Base-by-base conservation (phyloP, 2,329 filamentous ascomycete genomes). In the Colletotrichum eleusines region DNA sequence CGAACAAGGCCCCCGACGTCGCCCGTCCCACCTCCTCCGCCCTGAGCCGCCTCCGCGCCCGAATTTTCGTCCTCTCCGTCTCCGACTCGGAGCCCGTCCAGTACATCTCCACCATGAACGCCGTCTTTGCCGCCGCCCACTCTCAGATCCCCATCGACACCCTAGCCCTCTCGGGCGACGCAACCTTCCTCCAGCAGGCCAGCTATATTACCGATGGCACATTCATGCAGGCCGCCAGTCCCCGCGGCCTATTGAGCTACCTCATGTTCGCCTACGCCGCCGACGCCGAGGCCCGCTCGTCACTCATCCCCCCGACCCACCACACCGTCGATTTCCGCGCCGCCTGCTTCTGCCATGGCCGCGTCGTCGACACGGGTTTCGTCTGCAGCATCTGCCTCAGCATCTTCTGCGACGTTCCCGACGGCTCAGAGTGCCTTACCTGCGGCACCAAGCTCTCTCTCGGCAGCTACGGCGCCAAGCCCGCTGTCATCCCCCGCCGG, bases 21-120 rank as follows among this genome's bases (percentile, higher is more conserved):
- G 76, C 79, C 58, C 78, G 81, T 71, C 75, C 80, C 26, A 77
- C 75, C 40, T 50, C 79, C 77, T 69, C 78, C 71, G 75, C 80
- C 74, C 74, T 83, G 72, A 77, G 83, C 2, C 85, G 88, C 23
- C 84, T 96, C 26, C 91, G 93, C 74, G 92, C 91, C 18, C 92
- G 96, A 71, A 97, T 99, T 76, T 87, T 99, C 65, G 91, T 98
- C 73, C 80, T 99, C 64, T 97, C 93, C 58, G 94, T 98, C 5
- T 97, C 94, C 57, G 94, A 94, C 77, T 87, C 88, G 51, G 93
- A 95, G 76, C 89, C 97, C 0, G 90, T 94, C 6, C 92, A 98
- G 81, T 99, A 99, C 83, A 99, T 99, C 66, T 92, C 95, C 0
- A 96, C 97, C 75, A 99, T 99, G 96, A 99, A 99, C 83, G 90